Percentiles rank a stretch among this genome's conserved stretches.
phyloP scores from a whole-genome alignment of 768 basidiomycete genomes.

The Goffeauzyma gilvescens region DNA sequence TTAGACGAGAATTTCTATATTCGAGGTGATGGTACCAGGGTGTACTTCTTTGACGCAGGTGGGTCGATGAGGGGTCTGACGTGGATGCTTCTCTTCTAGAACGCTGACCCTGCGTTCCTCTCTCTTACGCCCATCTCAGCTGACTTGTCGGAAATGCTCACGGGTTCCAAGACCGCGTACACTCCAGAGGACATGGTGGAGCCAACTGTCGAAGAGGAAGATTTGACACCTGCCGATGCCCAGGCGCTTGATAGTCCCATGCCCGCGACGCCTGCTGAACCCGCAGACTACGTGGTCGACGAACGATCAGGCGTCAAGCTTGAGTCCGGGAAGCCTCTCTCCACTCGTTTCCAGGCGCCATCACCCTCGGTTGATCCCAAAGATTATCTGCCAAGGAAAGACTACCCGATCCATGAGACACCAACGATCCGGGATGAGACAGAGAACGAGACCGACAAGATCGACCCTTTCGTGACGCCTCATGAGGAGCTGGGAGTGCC shows the following conservation, averaged over 20 bases:
- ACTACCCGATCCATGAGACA: not conserved
- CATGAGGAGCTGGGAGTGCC: conserved; percentile 18
- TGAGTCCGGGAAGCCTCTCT: not conserved
- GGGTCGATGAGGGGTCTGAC: conserved; percentile 7
- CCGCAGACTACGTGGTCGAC: not conserved
- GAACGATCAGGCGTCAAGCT: not conserved
- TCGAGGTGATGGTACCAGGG: conserved; percentile 87
- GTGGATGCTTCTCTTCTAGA: not conserved
- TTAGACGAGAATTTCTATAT: conserved; percentile 90
- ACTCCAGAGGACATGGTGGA: conserved; percentile 2
- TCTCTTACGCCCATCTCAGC: conserved; percentile 37
- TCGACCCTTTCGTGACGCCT: not conserved
- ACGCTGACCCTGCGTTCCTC: not conserved
- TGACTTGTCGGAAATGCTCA: conserved; percentile 61
- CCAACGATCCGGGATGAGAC: conserved; percentile 3
- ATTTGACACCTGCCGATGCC: not conserved
- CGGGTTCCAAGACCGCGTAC: conserved; percentile 35
- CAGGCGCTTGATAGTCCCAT: conserved; percentile 2
- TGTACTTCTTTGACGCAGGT: conserved; percentile 91
- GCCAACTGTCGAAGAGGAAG: conserved; percentile 3
- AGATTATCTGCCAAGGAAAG: not conserved
- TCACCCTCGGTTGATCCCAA: conserved; percentile 1
- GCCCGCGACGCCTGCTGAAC: conserved; percentile 6
- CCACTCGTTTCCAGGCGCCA: conserved; percentile 9
- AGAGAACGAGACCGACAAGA: not conserved